A percentile compares a stretch with the other conserved stretches of the same genome.
phyloP scores from a whole-genome alignment of 2,329 filamentous ascomycete species.

The Neurospora sp. region DNA sequence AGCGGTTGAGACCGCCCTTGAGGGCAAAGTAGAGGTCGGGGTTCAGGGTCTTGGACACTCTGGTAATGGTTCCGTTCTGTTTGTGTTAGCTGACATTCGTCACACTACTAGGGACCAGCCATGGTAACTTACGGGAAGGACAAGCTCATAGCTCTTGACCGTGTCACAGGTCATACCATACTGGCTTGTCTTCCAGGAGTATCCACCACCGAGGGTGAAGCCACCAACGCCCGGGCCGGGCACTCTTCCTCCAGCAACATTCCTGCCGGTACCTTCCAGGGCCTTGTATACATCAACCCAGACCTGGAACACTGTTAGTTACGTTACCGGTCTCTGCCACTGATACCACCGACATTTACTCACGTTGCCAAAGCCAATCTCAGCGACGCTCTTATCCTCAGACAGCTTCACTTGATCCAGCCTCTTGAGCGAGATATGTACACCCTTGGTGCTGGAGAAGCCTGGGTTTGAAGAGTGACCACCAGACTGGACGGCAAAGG shows the following conservation, averaged over 20 bases:
- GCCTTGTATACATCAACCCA: slow-evolving; percentile 17
- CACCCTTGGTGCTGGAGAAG: slow-evolving; percentile 19
- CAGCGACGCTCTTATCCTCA: slow-evolving; percentile 12
- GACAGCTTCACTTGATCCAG: slow-evolving; percentile 16
- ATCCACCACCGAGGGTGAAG: slow-evolving; percentile 20
- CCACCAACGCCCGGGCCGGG: slow-evolving; percentile 19
- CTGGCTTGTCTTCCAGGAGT: slow-evolving; percentile 22
- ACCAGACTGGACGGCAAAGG: slow-evolving; percentile 19
- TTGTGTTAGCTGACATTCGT: not conserved
- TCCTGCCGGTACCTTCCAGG: slow-evolving; percentile 14
- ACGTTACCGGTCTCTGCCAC: not conserved
- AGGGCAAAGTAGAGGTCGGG: slow-evolving; percentile 19
- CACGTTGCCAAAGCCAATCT: slow-evolving; percentile 17
- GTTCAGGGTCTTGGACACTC: slow-evolving; percentile 10
- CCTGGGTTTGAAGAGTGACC: slow-evolving; percentile 20
- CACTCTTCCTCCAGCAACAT: slow-evolving; percentile 20
- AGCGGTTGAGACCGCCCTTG: slow-evolving; percentile 19
- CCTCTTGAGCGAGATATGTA: slow-evolving; percentile 16
- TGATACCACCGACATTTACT: not conserved
- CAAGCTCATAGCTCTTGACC: slow-evolving; percentile 15
- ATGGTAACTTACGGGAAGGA: slow-evolving; percentile 15
- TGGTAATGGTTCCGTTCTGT: slow-evolving; percentile 19
- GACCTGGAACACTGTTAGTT: slow-evolving; percentile 2
- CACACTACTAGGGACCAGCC: too few species aligned
- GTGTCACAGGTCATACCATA: slow-evolving; percentile 19